Base-by-base conservation (phyloP, 1,284 basidiomycete species). In the Dichomitus squalens region DNA sequence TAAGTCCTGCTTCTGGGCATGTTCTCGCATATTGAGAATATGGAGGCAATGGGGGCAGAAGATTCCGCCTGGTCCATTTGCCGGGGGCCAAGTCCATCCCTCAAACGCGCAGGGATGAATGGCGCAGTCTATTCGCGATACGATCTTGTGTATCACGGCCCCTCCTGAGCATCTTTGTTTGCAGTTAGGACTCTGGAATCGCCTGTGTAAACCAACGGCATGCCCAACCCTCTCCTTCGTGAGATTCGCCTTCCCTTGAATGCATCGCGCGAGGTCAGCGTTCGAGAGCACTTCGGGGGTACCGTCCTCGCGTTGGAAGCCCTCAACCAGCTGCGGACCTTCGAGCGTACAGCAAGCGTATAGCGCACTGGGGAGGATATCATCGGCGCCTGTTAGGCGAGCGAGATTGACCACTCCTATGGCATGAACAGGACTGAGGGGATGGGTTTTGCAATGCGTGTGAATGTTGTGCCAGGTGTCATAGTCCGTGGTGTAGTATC, bases 321-420 rank as follows among this genome's bases (percentile, higher is more conserved):
- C 53, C 9, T 36, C 7, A 6, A 55, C 2, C 20, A 62, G 43
- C 16, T 39, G n/a, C 21, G 27, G 27, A 20, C 7, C 14, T 12
- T n/a, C 33, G 21, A 54, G 40, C 14, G 29, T 12, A 18, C 47
- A 47, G 38, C 57, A 59, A 4, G 4, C 43, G 33, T 40, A 40
- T 5, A 62, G 36, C 2, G 57, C 57, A 16, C 33, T 14, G n/a
- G 57, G 60, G 33, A 62, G 53, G 38, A 62, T 50, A 12, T 36
- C 47, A 21, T 35, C 20, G 21, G 21, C 47, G 21, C 41, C 52
- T 18, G 49, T 48, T 36, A 60, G 55, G 14, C 55, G 59, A 8
- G 59, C 59, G 49, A 60, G 52, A 20, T 57, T 54, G 27, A 60
- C 49, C 41, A 55, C 49, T 23, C 49, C 33, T 20, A 60, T 54